Evolutionary conservation across 495 filamentous ascomycete species (phyloP), one percentile per base, ranked within the genome.

Genomic region (Penicillium fimorum): DNA sequence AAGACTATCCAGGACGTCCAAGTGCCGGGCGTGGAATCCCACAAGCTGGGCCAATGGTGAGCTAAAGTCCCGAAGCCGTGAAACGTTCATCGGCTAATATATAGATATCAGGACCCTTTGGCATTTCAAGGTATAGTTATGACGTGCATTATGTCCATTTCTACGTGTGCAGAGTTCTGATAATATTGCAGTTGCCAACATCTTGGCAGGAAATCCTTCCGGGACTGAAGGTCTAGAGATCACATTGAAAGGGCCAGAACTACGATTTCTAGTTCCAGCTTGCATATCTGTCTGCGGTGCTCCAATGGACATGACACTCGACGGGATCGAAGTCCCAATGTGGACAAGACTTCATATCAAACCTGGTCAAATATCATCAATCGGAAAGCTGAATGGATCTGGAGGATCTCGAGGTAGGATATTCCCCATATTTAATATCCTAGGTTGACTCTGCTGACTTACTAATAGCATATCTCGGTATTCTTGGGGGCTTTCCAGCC

Each of bases 1-100:
- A 87, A 61, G 84, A 87, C 52, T 79, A 76, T 40, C 80, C 81
- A 7, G 82, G 5, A n/a, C 69, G 84, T n/a, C 79, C 79, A 8
- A 77, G 70, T 5, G 45, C 73, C 80, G 47, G 81, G 78, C 15
- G 72, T 71, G 54, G 80, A 77, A 6, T 77, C 83, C 53, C 74
- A 7, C 73, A 77, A 20, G 71, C 73, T 45, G 81, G 81, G 0
- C 80, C 82, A 0, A 83, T 84, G 78, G 56, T 50, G 18, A 25
- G 48, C 13, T 17, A 1, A 38, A 13, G 2, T 27, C 17, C 15
- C 25, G 12, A 20, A 11, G 4, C 10, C 9, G 17, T 18, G 18
- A n/a, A 24, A 20, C 9, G 11, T 48, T 35, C 27, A 47, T 17
- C n/a, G 0, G 17, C 46, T 48, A 20, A 35, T 17, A 35, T 48